Conservation (phyloP, 768 basidiomycete genomes). For the Pulveroboletus sp. region DNA sequence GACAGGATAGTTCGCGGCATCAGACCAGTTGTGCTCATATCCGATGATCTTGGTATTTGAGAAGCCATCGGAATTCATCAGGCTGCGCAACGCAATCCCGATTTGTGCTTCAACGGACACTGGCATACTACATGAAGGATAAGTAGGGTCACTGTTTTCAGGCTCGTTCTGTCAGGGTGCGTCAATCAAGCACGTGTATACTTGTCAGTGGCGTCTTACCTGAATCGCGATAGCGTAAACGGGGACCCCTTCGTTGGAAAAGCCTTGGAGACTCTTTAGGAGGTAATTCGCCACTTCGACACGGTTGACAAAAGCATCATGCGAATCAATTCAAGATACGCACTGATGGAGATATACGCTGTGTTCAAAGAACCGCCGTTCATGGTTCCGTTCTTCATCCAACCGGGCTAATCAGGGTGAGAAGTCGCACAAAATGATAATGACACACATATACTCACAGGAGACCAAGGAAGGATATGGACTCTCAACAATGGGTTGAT, state of each 20-base stretch:
- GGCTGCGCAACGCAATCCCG: constrained; percentile 47
- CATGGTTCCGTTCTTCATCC: constrained; percentile 76
- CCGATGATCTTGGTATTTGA: constrained; percentile 58
- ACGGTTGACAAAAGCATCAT: not conserved
- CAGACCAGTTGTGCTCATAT: constrained; percentile 71
- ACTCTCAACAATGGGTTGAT: constrained; percentile 51
- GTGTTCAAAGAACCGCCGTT: constrained; percentile 57
- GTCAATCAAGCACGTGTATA: not conserved
- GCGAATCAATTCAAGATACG: constrained; percentile 17
- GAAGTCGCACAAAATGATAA: not conserved
- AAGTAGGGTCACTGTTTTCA: constrained; percentile 55
- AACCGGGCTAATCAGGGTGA: constrained; percentile 49
- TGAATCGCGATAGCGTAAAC: constrained; percentile 61
- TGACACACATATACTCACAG: constrained; percentile 40
- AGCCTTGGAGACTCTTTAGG: constrained; percentile 67
- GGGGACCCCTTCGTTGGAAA: constrained; percentile 52
- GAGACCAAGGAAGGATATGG: constrained; percentile 70
- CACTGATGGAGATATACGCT: constrained; percentile 45
- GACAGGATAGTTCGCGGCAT: constrained; percentile 59
- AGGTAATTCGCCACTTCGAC: constrained; percentile 64
- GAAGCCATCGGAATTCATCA: constrained; percentile 62
- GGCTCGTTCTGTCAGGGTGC: constrained; percentile 44
- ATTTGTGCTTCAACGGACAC: constrained; percentile 55
- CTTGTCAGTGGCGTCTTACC: constrained; percentile 19
- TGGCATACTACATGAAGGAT: constrained; percentile 59